A percentile compares a stretch with the other conserved stretches of the same genome.
phyloP scores from a whole-genome alignment of 345 rosid genomes.

The Melaleuca quinquenervia region DNA sequence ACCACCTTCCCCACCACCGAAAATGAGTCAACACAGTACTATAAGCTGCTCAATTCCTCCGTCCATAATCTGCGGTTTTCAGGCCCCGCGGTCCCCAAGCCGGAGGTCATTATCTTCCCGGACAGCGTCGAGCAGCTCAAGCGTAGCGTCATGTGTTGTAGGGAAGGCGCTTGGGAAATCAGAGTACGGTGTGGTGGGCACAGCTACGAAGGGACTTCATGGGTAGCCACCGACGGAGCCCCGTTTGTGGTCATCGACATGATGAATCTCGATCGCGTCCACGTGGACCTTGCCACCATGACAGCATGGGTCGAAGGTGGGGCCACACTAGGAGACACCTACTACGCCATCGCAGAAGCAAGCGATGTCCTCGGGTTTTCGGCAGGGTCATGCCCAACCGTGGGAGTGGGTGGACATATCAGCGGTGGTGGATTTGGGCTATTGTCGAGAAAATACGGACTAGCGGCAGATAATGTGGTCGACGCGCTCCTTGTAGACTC shows the following conservation, averaged over 20 bases:
- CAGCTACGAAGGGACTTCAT: conserved; percentile 49
- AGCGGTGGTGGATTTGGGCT: conserved; percentile 36
- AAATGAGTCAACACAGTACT: conserved; percentile 12
- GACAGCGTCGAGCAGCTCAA: conserved; percentile 17
- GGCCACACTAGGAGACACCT: conserved; percentile 44
- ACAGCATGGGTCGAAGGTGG: conserved; percentile 51
- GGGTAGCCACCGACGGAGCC: conserved; percentile 15
- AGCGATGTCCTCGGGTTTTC: conserved; percentile 34
- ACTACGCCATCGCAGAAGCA: conserved; percentile 21
- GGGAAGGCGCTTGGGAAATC: conserved; percentile 15
- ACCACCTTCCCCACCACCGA: conserved; percentile 17
- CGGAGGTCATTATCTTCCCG: conserved; percentile 27
- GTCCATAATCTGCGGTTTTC: conserved; percentile 34
- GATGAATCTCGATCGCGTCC: conserved; percentile 27
- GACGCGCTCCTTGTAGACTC: conserved; percentile 37
- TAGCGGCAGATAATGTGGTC: conserved; percentile 41
- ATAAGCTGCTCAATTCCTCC: conserved; percentile 29
- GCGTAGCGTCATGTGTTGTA: conserved; percentile 19
- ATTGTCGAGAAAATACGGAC: conserved; percentile 38
- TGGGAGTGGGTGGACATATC: conserved; percentile 43
- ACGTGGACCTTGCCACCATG: conserved; percentile 12
- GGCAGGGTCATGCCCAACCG: conserved; percentile 44
- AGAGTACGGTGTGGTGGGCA: conserved; percentile 52
- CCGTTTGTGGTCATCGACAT: conserved; percentile 36
- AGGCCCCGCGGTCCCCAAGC: conserved; percentile 25